Evolutionary conservation across 192 early-diverging fungal species (phyloP), one percentile per base, ranked within the genome.

Genomic region (Chytriomyces hyalinus): DNA sequence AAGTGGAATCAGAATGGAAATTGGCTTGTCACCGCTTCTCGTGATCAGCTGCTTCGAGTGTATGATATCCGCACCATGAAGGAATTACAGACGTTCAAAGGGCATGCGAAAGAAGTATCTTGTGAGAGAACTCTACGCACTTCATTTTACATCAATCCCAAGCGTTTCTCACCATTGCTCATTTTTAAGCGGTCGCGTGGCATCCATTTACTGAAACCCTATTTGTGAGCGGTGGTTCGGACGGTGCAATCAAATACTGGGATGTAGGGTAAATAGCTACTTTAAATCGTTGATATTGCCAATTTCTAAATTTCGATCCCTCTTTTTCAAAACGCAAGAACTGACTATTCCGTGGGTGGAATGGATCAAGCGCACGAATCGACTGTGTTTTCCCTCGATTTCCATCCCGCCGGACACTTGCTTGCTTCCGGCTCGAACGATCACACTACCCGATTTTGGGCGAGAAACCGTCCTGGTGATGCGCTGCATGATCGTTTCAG

Each of bases 1-100:
- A 84, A 94, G 78, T 99, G 96, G 97, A 99, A 99, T 81, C 90
- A 89, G 53, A 99, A 99, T 84, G 98, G 98, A 20, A 93, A 95
- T 78, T 99, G 98, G 98, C 84, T 99, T 4, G 89, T 93, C 4
- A 96, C 93, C 13, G 94, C 93, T 0, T 94, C 92, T 50, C 84
- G 95, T 68, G 98, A 99, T 83, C 93, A 95, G 70, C 79, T 95
- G 49, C 84, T 99, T 45, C 93, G 96, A 77, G 85, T 99, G 11
- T 99, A 93, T 83, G 98, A 99, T 82, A 94, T 99, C 28, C 86
- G 98, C 7, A 94, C 90, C 59, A 93, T 98, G 91, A 92, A 93
- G 70, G 96, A 97, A 73, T 53, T 98, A 63, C 91, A 93, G 72
- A 87, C 90, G 5, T 96, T 97, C 78, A 80, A 92, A 60, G 94